A percentile compares a stretch with the other conserved stretches of the same genome.
These are phyloP conservation scores for Saccharomyces jurei DNA, from an alignment of 805 yeast genomes.

Conservation along the genomic window DNA sequence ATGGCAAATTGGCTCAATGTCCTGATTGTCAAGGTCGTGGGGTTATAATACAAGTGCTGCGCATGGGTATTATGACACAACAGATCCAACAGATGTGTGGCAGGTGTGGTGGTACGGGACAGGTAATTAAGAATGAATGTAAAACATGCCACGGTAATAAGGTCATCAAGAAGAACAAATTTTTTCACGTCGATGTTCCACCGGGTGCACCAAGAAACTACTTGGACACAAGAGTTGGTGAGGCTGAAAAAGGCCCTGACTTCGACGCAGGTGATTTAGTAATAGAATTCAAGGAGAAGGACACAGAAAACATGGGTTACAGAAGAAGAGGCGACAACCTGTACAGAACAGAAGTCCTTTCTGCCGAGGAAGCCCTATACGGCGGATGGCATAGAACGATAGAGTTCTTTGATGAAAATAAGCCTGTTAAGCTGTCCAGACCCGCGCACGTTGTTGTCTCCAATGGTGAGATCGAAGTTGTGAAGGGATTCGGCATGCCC, in stretches of 20 bases:
- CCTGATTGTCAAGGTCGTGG: constrained; percentile 71
- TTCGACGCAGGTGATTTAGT: constrained; percentile 72
- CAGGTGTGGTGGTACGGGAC: constrained; percentile 72
- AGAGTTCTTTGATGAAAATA: constrained; percentile 55
- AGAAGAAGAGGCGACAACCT: constrained; percentile 68
- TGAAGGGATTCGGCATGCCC: constrained; percentile 87
- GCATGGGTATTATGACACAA: constrained; percentile 86
- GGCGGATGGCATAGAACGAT: constrained; percentile 80
- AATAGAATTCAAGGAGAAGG: constrained; percentile 51
- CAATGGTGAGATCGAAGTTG: constrained; percentile 63
- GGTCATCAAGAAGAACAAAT: constrained; percentile 47
- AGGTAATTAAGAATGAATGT: constrained; percentile 57
- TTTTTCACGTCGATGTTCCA: constrained; percentile 51
- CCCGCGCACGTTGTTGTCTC: constrained; percentile 42
- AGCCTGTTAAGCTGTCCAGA: constrained; percentile 42
- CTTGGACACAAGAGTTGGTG: constrained; percentile 54
- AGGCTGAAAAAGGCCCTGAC: constrained; percentile 81
- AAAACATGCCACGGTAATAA: constrained; percentile 62
- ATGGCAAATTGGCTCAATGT: constrained; percentile 64
- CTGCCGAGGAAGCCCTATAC: constrained; percentile 57
- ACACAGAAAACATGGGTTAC: constrained; percentile 60
- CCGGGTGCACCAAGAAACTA: constrained; percentile 65
- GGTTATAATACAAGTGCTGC: constrained; percentile 51
- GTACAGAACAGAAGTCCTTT: constrained; percentile 73
- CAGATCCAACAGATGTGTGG: constrained; percentile 75